phyloP scores from a whole-genome alignment of 441 rosid genomes.

The Croton laevigatus region DNA sequence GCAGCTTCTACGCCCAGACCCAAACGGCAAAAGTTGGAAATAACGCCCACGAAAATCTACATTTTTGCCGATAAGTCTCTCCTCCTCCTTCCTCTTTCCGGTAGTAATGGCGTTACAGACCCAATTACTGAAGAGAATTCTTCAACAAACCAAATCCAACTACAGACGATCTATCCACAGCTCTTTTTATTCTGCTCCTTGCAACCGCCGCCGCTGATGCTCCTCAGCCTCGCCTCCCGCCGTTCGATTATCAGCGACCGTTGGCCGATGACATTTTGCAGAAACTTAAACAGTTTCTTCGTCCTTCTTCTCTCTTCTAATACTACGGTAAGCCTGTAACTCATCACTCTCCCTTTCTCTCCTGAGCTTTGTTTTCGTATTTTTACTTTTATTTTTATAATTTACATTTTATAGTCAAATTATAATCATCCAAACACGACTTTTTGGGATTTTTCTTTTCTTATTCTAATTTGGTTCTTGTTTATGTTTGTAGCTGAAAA shows the following conservation, averaged over 20 bases:
- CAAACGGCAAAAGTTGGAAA: conserved; percentile 37
- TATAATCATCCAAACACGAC: too few species aligned
- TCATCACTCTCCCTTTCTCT: not conserved
- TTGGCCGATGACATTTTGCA: conserved; percentile 56
- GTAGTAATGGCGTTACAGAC: conserved; percentile 38
- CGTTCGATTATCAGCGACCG: conserved; percentile 64
- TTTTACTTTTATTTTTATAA: not conserved
- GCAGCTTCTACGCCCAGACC: conserved; percentile 56
- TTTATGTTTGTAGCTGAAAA: too few species aligned
- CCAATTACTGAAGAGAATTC: conserved; percentile 36
- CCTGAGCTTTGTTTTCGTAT: not conserved
- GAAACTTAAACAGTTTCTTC: conserved; percentile 74
- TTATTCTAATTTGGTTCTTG: too few species aligned
- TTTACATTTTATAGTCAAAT: too few species aligned
- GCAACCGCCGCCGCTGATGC: conserved; percentile 8
- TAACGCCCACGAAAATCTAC: conserved; percentile 44
- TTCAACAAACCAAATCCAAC: conserved; percentile 27
- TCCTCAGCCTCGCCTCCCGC: conserved; percentile 56
- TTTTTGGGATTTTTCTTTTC: too few species aligned
- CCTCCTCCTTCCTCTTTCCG: not conserved
- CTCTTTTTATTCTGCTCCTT: conserved; percentile 36
- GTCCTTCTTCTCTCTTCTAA: conserved; percentile 86
- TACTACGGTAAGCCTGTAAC: conserved; percentile 81
- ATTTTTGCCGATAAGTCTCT: conserved; percentile 14
- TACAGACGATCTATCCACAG: conserved; percentile 15